Percentiles rank a stretch among this genome's conserved stretches.
Conservation (phyloP, 306 rosid genomes). For the Vicia sativa region DNA sequence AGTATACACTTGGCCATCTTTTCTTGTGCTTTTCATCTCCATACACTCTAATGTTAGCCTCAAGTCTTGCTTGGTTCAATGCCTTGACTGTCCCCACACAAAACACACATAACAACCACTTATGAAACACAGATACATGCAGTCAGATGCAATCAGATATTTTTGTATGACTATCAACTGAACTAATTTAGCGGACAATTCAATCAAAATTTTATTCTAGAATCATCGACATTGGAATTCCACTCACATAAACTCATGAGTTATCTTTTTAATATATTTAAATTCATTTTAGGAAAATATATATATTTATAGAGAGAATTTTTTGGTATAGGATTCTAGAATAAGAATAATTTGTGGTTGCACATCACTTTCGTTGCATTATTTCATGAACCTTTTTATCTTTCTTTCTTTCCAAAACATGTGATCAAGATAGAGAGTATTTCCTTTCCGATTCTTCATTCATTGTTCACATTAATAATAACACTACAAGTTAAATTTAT, state of each 20-base stretch:
- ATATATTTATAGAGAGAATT: neutral
- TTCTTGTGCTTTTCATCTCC: conserved; percentile 57
- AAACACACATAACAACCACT: conserved; percentile 3
- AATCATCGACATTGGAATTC: too few relatives aligned
- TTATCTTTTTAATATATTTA: neutral
- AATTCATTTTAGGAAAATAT: neutral
- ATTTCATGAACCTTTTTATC: neutral
- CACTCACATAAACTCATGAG: too few relatives aligned
- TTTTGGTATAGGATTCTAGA: neutral
- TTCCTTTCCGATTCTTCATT: neutral
- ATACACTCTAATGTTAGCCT: conserved; percentile 66
- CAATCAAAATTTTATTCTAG: too few relatives aligned
- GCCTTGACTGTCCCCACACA: conserved; percentile 69
- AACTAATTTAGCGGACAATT: too few relatives aligned
- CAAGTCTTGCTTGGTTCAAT: conserved; percentile 73
- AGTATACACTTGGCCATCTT: conserved; percentile 82
- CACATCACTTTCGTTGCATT: conserved; percentile 4
- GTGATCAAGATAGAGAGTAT: neutral
- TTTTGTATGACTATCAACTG: too few relatives aligned
- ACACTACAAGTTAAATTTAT: neutral
- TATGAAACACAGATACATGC: too few relatives aligned
- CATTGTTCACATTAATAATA: neutral
- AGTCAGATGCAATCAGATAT: too few relatives aligned
- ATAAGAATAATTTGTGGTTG: neutral
- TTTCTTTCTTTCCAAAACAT: neutral